A percentile compares a stretch with the other conserved stretches of the same genome.
Conservation (phyloP, 1,284 basidiomycete genomes). For the Pterulicium gracile region DNA sequence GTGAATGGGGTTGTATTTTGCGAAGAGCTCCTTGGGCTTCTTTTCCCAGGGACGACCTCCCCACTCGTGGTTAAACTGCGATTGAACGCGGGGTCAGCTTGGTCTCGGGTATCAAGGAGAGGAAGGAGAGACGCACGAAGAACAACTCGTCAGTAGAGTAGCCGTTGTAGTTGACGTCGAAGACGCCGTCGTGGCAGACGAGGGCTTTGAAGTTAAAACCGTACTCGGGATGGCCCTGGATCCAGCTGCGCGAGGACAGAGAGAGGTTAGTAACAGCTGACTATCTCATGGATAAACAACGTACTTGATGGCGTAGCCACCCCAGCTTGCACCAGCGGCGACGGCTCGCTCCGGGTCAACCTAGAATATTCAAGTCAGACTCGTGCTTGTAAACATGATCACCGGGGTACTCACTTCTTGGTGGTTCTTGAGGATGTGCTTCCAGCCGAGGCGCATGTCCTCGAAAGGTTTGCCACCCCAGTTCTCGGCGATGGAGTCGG, state of each 20-base stretch:
- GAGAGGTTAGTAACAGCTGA: constrained; percentile 4
- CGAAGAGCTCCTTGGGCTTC: constrained; percentile 36
- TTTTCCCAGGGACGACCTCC: constrained; percentile 70
- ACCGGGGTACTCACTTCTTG: constrained; percentile 44
- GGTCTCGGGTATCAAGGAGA: neutral
- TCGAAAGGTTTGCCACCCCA: constrained; percentile 85
- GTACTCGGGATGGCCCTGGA: constrained; percentile 84
- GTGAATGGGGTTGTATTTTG: constrained; percentile 63
- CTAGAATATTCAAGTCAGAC: constrained; percentile 22
- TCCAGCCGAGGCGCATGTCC: constrained; percentile 71
- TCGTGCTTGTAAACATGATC: neutral
- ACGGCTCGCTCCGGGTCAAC: constrained; percentile 75
- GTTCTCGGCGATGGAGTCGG: constrained; percentile 66
- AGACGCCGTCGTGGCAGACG: constrained; percentile 83
- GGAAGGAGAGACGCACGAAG: constrained; percentile 45
- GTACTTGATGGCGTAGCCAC: constrained; percentile 78
- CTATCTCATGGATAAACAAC: constrained; percentile 11
- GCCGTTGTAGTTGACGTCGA: constrained; percentile 64
- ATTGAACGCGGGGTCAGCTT: constrained; percentile 2
- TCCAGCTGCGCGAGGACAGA: constrained; percentile 54
- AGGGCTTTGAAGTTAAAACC: constrained; percentile 83
- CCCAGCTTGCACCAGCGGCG: constrained; percentile 74
- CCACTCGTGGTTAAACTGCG: constrained; percentile 76
- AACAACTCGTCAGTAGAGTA: constrained; percentile 81
- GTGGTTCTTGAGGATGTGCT: constrained; percentile 54